These are phyloP conservation scores for Paspalum vaginatum DNA, from an alignment of 176 grass and related monocot species.

Conservation along the genomic window DNA sequence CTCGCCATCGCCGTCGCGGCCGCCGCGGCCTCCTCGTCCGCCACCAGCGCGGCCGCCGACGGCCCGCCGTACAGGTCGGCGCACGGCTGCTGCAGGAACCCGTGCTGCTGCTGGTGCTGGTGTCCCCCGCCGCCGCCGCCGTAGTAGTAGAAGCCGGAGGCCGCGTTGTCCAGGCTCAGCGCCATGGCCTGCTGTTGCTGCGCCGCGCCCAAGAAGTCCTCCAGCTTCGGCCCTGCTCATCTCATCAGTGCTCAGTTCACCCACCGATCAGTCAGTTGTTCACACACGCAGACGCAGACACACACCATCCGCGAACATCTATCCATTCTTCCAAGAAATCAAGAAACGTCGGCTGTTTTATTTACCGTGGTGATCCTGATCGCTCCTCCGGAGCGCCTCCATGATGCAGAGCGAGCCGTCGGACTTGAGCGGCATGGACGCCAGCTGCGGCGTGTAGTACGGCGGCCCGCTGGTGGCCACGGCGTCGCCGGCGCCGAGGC, in stretches of 20 bases:
- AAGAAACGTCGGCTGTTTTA: background rate
- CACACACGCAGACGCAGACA: too few species aligned
- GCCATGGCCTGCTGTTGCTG: conserved; percentile 65
- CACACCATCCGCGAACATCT: background rate
- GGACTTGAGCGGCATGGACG: conserved; percentile 96
- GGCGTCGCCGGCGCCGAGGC: conserved; percentile 31
- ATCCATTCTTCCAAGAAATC: background rate
- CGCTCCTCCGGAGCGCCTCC: conserved; percentile 84
- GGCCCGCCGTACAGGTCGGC: conserved; percentile 50
- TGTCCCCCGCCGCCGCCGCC: background rate
- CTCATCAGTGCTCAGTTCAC: too few species aligned
- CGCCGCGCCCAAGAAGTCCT: conserved; percentile 85
- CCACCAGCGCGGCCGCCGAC: background rate
- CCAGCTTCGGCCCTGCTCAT: conserved; percentile 77
- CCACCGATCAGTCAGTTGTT: too few species aligned
- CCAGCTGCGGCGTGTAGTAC: conserved; percentile 81
- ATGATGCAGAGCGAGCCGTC: conserved; percentile 98
- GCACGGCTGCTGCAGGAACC: conserved; percentile 57
- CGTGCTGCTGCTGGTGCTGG: conserved; percentile 6
- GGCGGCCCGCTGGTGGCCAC: conserved; percentile 38
- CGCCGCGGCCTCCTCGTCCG: conserved; percentile 36
- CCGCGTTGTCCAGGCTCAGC: conserved; percentile 76
- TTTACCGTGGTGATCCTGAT: conserved; percentile 66
- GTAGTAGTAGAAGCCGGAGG: conserved; percentile 71
- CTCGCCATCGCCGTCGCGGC: conserved; percentile 48